phyloP scores from a whole-genome alignment of 345 rosid species.

The Eucalyptus urophylla region DNA sequence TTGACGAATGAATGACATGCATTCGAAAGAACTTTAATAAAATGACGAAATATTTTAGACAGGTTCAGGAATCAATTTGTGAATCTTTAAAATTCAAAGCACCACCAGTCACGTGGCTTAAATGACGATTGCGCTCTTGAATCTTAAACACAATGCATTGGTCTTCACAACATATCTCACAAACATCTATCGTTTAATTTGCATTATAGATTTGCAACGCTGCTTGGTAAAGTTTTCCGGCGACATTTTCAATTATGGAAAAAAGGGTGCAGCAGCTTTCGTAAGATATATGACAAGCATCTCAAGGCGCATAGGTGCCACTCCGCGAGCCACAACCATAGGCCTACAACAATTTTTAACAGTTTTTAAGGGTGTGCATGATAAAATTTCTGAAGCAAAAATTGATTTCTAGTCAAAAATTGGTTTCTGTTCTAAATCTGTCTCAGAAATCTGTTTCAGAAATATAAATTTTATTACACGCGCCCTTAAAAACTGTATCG shows the following conservation, averaged over 20 bases:
- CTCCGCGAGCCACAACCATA: background rate
- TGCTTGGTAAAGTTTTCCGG: background rate
- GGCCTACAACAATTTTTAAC: background rate
- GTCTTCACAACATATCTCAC: background rate
- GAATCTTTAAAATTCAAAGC: background rate
- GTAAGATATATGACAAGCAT: background rate
- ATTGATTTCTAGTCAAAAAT: too few species aligned
- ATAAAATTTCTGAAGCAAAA: accelerated
- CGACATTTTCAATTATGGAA: background rate
- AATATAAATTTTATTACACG: too few species aligned
- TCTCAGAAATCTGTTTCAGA: too few species aligned
- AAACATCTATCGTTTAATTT: background rate
- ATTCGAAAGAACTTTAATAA: too few species aligned
- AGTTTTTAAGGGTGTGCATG: background rate
- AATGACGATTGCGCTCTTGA: background rate
- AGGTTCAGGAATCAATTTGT: background rate
- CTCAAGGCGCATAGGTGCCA: background rate
- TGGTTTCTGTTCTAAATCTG: too few species aligned
- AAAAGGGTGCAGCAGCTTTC: background rate
- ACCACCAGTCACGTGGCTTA: background rate
- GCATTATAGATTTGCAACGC: background rate
- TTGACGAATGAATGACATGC: background rate
- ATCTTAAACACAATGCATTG: background rate
- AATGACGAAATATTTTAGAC: too few species aligned
- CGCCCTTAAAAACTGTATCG: accelerated